phyloP scores from a whole-genome alignment of 2,329 filamentous ascomycete genomes.

The Penicillium italicum region DNA sequence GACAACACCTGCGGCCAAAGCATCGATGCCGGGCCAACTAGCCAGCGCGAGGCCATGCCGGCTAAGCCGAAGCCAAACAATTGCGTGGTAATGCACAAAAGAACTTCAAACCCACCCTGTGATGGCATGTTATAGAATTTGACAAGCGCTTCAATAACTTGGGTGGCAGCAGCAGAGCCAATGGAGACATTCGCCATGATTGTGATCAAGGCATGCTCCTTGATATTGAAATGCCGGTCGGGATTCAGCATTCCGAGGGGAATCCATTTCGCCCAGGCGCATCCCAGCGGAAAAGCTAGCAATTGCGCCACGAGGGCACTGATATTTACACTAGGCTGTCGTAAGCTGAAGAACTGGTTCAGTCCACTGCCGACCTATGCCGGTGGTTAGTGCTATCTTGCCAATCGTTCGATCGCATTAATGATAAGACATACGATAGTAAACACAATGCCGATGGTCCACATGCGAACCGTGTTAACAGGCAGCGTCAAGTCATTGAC shows the following conservation, averaged over 20 bases:
- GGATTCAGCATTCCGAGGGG: constrained; percentile 44
- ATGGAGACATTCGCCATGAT: constrained; percentile 50
- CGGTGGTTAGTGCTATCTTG: background rate
- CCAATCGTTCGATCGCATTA: background rate
- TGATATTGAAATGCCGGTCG: constrained; percentile 39
- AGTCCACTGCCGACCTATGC: constrained; percentile 36
- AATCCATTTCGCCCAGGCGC: constrained; percentile 38
- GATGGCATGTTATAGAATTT: constrained; percentile 57
- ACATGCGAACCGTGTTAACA: constrained; percentile 37
- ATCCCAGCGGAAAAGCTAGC: constrained; percentile 45
- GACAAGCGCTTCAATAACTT: constrained; percentile 38
- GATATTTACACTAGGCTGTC: constrained; percentile 40
- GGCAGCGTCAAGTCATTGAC: constrained; percentile 32
- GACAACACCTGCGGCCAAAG: constrained; percentile 60
- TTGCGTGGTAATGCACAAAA: constrained; percentile 59
- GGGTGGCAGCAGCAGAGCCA: constrained; percentile 41
- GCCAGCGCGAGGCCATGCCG: constrained; percentile 57
- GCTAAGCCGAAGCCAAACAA: constrained; percentile 63
- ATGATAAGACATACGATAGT: constrained; percentile 32
- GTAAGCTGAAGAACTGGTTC: constrained; percentile 40
- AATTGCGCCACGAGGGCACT: constrained; percentile 42
- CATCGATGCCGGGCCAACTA: constrained; percentile 59
- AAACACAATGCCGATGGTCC: constrained; percentile 38
- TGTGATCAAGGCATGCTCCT: constrained; percentile 44
- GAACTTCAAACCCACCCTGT: constrained; percentile 57